phyloP scores from a whole-genome alignment of 257 asterid species.

The Jaltomata sinuosa region DNA sequence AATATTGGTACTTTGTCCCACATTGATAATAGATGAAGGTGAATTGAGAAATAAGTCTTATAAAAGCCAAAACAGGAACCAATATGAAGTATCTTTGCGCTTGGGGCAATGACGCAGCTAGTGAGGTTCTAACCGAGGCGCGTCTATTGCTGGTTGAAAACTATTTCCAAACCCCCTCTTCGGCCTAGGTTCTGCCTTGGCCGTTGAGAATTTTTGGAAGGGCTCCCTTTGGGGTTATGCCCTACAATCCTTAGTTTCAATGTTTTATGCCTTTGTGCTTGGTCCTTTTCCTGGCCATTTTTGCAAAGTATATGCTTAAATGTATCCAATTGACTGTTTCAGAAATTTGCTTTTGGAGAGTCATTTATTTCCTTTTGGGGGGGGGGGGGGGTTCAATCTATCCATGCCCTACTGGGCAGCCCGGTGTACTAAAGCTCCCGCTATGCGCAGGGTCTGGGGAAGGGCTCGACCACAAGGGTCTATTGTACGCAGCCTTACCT shows the following conservation, averaged over 20 bases:
- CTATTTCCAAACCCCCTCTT: conserved; percentile 24
- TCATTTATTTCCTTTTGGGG: background rate
- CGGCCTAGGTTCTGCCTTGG: conserved; percentile 7
- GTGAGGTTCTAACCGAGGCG: conserved; percentile 33
- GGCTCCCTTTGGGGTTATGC: background rate
- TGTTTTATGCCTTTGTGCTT: background rate
- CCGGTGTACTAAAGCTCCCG: too few species aligned
- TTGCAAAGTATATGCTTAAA: background rate
- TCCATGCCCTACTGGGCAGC: too few species aligned
- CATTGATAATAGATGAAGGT: background rate
- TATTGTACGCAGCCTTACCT: too few species aligned
- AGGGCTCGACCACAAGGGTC: too few species aligned
- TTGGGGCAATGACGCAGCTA: conserved; percentile 32
- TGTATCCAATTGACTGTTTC: background rate
- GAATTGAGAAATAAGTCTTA: background rate
- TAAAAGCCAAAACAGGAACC: background rate
- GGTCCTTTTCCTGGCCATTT: background rate
- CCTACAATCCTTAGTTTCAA: background rate
- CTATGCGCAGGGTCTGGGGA: too few species aligned
- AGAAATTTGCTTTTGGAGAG: background rate
- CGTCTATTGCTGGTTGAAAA: conserved; percentile 31
- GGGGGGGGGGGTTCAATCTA: too few species aligned
- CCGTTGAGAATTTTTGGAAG: conserved; percentile 27
- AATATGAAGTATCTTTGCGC: background rate
- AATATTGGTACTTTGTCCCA: conserved; percentile 10